Percentiles rank a stretch among this genome's conserved stretches.
Evolutionary conservation across 768 basidiomycete genomes (phyloP).

Genomic region (Boletales sp.): DNA sequence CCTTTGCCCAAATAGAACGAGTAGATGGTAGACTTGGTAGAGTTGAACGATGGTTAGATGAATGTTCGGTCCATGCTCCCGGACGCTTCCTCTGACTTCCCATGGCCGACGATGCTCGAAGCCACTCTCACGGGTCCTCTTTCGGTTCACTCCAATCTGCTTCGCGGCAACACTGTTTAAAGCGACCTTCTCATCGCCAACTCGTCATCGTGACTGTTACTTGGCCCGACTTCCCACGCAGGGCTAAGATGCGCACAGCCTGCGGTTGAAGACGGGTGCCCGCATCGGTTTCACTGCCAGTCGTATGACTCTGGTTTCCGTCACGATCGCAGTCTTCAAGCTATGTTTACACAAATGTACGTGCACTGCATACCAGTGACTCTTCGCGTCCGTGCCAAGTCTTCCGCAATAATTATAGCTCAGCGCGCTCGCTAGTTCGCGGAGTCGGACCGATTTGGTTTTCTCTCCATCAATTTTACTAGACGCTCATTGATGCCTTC

Average conservation of each 20-base stretch:
- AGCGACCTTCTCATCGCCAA: too few relatives aligned
- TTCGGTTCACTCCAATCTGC: too few relatives aligned
- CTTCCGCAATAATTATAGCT: not conserved
- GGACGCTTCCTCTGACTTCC: too few relatives aligned
- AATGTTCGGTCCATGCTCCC: too few relatives aligned
- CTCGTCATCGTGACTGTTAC: too few relatives aligned
- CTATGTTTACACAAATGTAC: not conserved
- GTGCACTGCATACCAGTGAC: not conserved
- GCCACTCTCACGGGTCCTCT: too few relatives aligned
- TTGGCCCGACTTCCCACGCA: not conserved
- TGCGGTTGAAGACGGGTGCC: not conserved
- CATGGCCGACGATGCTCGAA: too few relatives aligned
- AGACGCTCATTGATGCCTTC: constrained; percentile 7
- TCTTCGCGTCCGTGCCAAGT: not conserved
- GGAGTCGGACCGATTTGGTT: constrained; percentile 7
- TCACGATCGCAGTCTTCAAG: not conserved
- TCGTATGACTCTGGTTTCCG: not conserved
- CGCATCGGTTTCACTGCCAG: not conserved
- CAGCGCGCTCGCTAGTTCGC: not conserved
- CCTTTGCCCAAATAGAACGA: too few relatives aligned
- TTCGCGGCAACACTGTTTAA: too few relatives aligned
- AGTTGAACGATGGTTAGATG: too few relatives aligned
- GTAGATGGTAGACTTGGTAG: too few relatives aligned
- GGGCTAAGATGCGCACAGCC: not conserved
- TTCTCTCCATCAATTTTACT: not conserved